Percentiles rank a stretch among this genome's conserved stretches.
Conservation (phyloP, 2,329 filamentous ascomycete species). For the Alternaria sp. region DNA sequence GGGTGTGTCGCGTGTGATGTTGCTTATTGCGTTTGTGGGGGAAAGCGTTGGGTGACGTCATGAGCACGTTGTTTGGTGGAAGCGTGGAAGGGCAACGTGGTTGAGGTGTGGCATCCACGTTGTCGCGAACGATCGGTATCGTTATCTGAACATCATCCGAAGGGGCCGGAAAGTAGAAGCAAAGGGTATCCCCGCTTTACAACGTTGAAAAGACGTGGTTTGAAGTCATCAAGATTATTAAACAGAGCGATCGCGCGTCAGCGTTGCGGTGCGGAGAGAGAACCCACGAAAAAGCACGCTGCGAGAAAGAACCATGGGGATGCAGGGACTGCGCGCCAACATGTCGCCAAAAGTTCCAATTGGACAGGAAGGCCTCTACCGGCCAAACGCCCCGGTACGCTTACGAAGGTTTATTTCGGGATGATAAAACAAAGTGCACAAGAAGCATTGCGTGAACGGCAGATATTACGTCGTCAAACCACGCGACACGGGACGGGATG, state of each 20-base stretch:
- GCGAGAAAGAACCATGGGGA: not conserved
- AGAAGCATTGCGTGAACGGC: not conserved
- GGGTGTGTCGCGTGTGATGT: not conserved
- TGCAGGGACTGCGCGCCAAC: not conserved
- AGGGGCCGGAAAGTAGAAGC: not conserved
- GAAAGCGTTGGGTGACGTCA: not conserved
- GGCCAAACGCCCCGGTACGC: not conserved
- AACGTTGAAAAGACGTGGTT: not conserved
- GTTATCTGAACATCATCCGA: not conserved
- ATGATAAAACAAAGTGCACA: not conserved
- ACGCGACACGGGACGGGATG: not conserved
- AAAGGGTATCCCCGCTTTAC: not conserved
- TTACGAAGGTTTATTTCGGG: not conserved
- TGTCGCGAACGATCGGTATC: not conserved
- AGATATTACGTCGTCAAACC: not conserved
- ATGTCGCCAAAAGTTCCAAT: not conserved
- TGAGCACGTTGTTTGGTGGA: not conserved
- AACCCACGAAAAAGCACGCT: not conserved
- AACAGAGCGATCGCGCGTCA: not conserved
- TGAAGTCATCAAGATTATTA: not conserved
- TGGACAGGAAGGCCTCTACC: not conserved
- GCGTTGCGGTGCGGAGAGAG: not conserved
- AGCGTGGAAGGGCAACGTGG: not conserved
- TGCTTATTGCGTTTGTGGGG: not conserved
- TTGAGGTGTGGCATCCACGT: not conserved